Percentiles rank a stretch among this genome's conserved stretches.
These are phyloP conservation scores for Neofusicoccum sp. DNA, from an alignment of 2,329 filamentous ascomycete species.

Conservation along the genomic window DNA sequence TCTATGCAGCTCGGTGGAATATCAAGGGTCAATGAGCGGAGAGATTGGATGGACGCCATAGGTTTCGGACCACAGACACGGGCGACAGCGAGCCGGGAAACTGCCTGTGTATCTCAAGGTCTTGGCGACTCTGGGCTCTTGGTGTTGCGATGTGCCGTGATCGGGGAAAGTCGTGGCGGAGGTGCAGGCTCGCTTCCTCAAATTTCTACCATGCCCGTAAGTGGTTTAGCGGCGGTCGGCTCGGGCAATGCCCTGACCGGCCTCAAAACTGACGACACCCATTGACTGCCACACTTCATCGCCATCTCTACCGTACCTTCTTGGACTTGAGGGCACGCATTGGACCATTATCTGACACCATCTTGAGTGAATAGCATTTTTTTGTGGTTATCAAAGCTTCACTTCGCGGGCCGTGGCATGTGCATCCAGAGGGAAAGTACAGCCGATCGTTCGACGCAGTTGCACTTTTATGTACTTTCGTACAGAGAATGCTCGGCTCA, in stretches of 20 bases:
- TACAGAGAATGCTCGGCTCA: too few species aligned
- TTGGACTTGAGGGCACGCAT: conserved; percentile 16
- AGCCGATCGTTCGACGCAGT: too few species aligned
- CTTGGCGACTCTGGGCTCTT: neutral
- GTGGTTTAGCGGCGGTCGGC: neutral
- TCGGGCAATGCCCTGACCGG: neutral
- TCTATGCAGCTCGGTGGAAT: conserved; percentile 76
- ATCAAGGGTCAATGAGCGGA: conserved; percentile 56
- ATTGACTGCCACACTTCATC: neutral
- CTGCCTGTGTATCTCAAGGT: neutral
- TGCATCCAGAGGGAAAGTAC: too few species aligned
- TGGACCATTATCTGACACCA: neutral
- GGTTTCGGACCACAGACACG: neutral
- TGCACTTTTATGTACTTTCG: too few species aligned
- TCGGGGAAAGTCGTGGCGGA: neutral
- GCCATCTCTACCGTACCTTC: neutral
- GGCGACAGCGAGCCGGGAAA: neutral
- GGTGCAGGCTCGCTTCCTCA: conserved; percentile 4
- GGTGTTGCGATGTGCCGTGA: neutral
- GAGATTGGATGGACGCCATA: conserved; percentile 42
- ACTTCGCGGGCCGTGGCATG: too few species aligned
- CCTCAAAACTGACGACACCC: neutral
- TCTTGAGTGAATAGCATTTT: neutral
- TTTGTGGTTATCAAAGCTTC: too few species aligned
- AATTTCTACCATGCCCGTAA: conserved; percentile 1